These are phyloP conservation scores for Coriaria nepalensis DNA, from an alignment of 306 rosid species.

Conservation along the genomic window DNA sequence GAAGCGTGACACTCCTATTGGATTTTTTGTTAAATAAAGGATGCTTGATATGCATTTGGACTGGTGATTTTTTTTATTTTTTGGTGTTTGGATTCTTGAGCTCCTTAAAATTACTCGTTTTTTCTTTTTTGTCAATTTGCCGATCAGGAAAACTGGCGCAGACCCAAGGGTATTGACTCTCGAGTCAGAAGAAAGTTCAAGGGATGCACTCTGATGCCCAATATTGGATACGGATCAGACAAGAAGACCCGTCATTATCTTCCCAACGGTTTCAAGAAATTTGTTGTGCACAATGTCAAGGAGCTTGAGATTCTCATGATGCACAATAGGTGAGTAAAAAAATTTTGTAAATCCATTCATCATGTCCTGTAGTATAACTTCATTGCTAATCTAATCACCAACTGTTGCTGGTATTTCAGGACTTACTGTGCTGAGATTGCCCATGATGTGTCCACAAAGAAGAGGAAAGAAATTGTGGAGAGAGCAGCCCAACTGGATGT, in stretches of 20 bases:
- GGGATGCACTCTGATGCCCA: slow-evolving; percentile 49
- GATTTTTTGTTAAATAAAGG: too few species aligned
- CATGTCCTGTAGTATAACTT: too few species aligned
- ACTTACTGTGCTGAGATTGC: slow-evolving; percentile 53
- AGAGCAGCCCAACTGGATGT: slow-evolving; percentile 55
- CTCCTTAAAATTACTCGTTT: neutral
- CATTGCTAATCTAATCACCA: too few species aligned
- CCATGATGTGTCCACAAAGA: slow-evolving; percentile 36
- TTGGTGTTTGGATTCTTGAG: neutral
- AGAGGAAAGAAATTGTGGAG: slow-evolving; percentile 44
- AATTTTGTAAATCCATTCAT: neutral
- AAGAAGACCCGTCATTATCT: slow-evolving; percentile 49
- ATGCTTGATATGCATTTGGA: neutral
- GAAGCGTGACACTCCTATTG: too few species aligned
- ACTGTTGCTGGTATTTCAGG: slow-evolving; percentile 11
- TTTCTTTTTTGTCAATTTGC: neutral
- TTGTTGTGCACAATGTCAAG: slow-evolving; percentile 39
- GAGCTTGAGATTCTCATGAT: slow-evolving; percentile 42
- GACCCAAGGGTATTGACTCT: slow-evolving; percentile 58
- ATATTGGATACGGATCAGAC: slow-evolving; percentile 51
- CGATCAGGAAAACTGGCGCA: slow-evolving; percentile 34
- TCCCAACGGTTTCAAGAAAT: slow-evolving; percentile 54
- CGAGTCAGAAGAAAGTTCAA: slow-evolving; percentile 53
- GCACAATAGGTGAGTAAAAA: slow-evolving; percentile 36
- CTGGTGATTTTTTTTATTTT: neutral